Evolutionary conservation across 768 basidiomycete species (phyloP), one percentile per base, ranked within the genome.

Genomic region (Suillus subluteus): DNA sequence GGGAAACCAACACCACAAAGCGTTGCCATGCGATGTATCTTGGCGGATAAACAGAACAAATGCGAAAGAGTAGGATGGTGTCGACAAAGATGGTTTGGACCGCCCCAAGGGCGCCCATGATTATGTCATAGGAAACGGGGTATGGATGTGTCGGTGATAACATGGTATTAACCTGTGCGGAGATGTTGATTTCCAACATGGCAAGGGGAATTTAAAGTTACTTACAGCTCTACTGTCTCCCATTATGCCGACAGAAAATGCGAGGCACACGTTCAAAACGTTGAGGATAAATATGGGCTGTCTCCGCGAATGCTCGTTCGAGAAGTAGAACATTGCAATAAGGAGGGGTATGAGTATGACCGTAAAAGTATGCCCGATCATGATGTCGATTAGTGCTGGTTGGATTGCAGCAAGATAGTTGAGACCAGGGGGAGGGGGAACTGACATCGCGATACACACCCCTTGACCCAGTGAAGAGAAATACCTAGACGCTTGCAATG

Each of bases 261-360:
- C 75, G 4, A 77, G 59, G 40, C 59, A 55, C 43, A 77, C 67
- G 41, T 26, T 66, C 6, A 69, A 37, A 3, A 75, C 70, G 41
- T 77, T 78, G 58, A 77, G 73, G 21, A 73, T 68, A 54, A 78
- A 77, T 43, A 77, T 75, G 1, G 75, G 71, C 12, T 69, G 69
- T 6, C 69, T 43, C 23, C 77, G 73, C 23, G 74, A 69, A 41
- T 69, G 64, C 0, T 70, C 66, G 4, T 71, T 76, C 7, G 77
- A 78, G 35, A 72, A 77, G 62, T 75, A 74, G 64, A 77, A 74
- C 44, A 77, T 38, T 15, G 77, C 76, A 11, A 74, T 66, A 11
- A 77, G 56, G 66, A 77, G 77, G 41, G 76, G 73, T 1, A 77
- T n/a, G 6, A 77, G 75, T 15, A 79, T 70, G 4, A 74, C 70